Conservation (phyloP, 495 filamentous ascomycete genomes). For the Aspergillus avenaceus region DNA sequence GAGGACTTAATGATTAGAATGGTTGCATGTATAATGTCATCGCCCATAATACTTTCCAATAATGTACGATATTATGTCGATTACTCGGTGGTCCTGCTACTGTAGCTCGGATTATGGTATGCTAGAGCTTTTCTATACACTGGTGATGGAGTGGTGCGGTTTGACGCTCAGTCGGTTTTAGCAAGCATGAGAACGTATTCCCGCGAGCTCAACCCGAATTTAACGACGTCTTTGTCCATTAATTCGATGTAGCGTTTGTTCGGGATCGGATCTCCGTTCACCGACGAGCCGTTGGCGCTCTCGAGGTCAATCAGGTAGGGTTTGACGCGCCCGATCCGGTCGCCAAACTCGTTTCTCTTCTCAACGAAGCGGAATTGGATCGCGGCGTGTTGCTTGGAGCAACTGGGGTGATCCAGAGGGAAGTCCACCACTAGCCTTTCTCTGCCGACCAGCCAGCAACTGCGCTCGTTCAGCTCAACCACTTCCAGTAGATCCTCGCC, state of each 20-base stretch:
- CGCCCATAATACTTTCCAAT: neutral
- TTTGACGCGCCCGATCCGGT: conserved; percentile 74
- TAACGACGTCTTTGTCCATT: conserved; percentile 80
- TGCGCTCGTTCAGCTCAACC: conserved; percentile 66
- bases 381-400: conserved; percentile 91
- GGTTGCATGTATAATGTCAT: neutral
- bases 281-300: conserved; percentile 82
- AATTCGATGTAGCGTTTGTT: conserved; percentile 79
- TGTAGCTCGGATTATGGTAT: no score
- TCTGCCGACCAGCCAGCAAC: conserved; percentile 87
- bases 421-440: conserved; percentile 79
- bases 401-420: conserved; percentile 81
- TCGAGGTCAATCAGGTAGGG: conserved; percentile 93
- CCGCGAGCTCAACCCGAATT: conserved; percentile 80
- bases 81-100: no score
- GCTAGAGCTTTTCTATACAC: no score
- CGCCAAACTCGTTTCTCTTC: conserved; percentile 80
- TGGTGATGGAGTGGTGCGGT: neutral
- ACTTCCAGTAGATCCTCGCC: conserved; percentile 73
- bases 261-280: conserved; percentile 73
- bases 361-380: conserved; percentile 86
- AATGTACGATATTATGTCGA: neutral
- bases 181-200: conserved; percentile 82
- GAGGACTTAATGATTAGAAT: neutral
- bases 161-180: conserved; percentile 14